These are phyloP conservation scores for Picea abies DNA, from an alignment of 83 land plant genomes.

Conservation along the genomic window DNA sequence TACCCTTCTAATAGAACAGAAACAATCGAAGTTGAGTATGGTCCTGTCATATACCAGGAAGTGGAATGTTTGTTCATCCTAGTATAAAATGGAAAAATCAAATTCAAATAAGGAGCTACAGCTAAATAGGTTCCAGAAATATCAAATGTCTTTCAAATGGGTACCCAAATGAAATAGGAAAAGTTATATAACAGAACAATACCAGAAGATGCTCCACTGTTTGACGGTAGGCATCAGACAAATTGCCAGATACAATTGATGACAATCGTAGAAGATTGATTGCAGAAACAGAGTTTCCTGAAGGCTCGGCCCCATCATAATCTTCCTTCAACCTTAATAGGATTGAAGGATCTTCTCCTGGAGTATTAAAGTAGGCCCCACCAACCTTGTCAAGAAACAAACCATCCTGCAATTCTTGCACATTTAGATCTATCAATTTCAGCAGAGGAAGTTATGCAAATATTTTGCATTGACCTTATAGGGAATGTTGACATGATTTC, in stretches of 20 bases:
- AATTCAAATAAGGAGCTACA: not conserved
- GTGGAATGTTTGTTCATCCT: too few species aligned
- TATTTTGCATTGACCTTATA: too few species aligned
- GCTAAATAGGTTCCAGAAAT: not conserved
- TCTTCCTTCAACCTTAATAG: slow-evolving; percentile 95
- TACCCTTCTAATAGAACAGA: too few species aligned
- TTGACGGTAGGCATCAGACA: slow-evolving; percentile 45
- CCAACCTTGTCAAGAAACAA: slow-evolving; percentile 89
- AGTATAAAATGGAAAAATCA: too few species aligned
- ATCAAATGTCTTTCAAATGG: not conserved
- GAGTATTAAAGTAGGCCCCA: slow-evolving; percentile 92
- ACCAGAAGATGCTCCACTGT: slow-evolving; percentile 96
- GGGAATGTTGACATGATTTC: too few species aligned
- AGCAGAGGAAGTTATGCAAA: too few species aligned
- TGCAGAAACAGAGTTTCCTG: slow-evolving; percentile 96
- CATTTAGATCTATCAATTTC: not conserved
- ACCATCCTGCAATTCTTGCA: slow-evolving; percentile 63
- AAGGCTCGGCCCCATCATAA: slow-evolving; percentile 99
- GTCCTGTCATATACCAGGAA: too few species aligned
- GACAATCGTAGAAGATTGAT: slow-evolving; percentile 85
- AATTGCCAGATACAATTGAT: slow-evolving; percentile 49
- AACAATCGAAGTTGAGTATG: too few species aligned
- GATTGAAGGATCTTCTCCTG: slow-evolving; percentile 93
- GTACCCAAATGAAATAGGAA: not conserved
- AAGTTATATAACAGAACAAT: slow-evolving; percentile 4